Percentiles rank a stretch among this genome's conserved stretches.
Evolutionary conservation across 139 green algal genomes (phyloP).

Genomic region (Chlamydomonas sphaeroides): DNA sequence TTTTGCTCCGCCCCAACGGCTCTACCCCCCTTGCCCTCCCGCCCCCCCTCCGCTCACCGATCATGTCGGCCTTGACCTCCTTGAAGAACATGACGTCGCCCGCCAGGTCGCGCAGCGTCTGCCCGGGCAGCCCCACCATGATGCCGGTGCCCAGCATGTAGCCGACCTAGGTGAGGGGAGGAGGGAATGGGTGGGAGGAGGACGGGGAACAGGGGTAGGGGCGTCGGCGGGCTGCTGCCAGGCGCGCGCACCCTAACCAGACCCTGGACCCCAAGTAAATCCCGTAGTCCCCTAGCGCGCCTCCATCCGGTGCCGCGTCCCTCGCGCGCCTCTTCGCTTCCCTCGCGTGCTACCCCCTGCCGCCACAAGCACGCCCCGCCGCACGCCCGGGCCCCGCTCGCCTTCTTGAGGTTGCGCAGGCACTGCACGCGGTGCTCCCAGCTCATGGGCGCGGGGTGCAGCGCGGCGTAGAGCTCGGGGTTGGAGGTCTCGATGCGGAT

Average conservation of each 20-base stretch:
- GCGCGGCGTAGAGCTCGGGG: constrained; percentile 66
- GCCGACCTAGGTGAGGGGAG: constrained; percentile 19
- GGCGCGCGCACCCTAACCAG: too few species aligned
- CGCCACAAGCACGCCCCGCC: too few species aligned
- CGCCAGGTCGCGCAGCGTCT: constrained; percentile 72
- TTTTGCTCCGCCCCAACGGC: too few species aligned
- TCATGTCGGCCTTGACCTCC: constrained; percentile 71
- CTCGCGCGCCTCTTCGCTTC: too few species aligned
- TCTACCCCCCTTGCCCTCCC: too few species aligned
- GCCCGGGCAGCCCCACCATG: constrained; percentile 77
- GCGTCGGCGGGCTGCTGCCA: background rate
- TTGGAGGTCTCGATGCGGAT: constrained; percentile 76
- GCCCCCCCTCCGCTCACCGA: constrained; percentile 45
- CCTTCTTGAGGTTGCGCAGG: constrained; percentile 55
- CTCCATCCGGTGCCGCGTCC: too few species aligned
- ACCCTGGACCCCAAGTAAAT: too few species aligned
- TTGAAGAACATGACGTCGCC: constrained; percentile 73
- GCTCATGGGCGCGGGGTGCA: constrained; percentile 64
- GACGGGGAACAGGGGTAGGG: background rate
- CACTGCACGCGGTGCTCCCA: constrained; percentile 64
- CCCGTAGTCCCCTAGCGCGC: too few species aligned
- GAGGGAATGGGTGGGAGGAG: background rate
- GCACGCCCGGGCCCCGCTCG: too few species aligned
- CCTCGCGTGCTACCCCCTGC: too few species aligned
- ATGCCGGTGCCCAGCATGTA: constrained; percentile 73